Base-by-base conservation (phyloP, 176 grass and related monocot genomes). In the Bonia amplexicaulis region DNA sequence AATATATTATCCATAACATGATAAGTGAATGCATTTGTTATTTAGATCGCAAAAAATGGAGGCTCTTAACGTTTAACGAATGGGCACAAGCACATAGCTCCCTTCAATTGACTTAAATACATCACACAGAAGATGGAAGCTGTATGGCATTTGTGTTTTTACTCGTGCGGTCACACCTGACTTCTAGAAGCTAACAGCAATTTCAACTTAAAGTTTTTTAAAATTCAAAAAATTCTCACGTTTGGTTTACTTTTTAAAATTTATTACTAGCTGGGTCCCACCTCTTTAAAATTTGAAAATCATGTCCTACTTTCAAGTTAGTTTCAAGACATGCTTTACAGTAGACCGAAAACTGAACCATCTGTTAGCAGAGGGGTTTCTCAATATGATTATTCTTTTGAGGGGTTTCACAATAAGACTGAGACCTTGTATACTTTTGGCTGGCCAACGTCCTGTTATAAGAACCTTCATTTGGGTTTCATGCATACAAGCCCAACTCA, bases 1-100 rank as follows among this genome's bases (percentile, higher is more conserved):
- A 71, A 70, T 70, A 48, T 80, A 77, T 82, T 85, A 51, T 70
- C 55, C 83, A 81, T 85, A 85, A 52, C 62, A 81, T 25, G 17
- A 71, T 62, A 62, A 85, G 44, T 9, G 52, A 69, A 74, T 4
- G 41, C 41, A 63, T 63, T 76, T 81, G 65, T 44, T 75, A 80
- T 60, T 40, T 48, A 44, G 9, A 46, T 33, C 45, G 27, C 27
- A 80, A 66, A 72, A 37, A 82, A 59, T 13, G 0, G 26, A 59
- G 44, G 53, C 40, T 13, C 40, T 81, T 74, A 81, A 60, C 12
- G 12, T 57, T 66, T 67, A 80, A 80, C 31, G 7, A 68, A 61
- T 70, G 53, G 39, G 26, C 12, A 45, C 54, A 62, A 33, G 26
- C 54, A 73, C 12, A 11, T 58, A 54, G 54, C 31, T 81, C 55